Base-by-base conservation (phyloP, 2,329 filamentous ascomycete species). In the Ophiocordyceps camponoti-rufipedis region DNA sequence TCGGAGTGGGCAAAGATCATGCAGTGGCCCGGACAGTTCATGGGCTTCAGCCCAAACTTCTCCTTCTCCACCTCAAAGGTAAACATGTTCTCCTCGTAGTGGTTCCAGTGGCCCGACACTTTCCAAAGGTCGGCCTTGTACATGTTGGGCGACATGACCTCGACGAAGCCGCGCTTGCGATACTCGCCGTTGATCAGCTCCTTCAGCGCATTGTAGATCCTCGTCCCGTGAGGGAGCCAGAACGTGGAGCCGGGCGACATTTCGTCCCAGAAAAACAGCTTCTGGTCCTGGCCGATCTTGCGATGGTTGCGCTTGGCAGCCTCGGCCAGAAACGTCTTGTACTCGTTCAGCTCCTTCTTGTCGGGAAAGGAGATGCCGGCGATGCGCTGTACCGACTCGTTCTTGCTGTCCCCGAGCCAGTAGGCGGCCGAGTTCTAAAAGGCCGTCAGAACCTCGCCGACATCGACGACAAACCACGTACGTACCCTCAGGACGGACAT, bases 341-440 rank as follows among this genome's bases (percentile, higher is more conserved):
- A 87, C 57, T 93, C 87, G 42, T 84, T 79, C 67, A 98, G 85
- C 56, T 79, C 75, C 68, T 94, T 94, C 75, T 98, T 96, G 65
- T 94, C 87, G 4, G 89, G 89, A 63, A 78, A 98, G 6, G 87
- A 93, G 47, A 98, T 82, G 64, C 91, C 91, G 56, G 95, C 94
- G 55, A 98, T 93, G 58, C 91, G 82, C 66, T 98, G 91, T 42
- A 98, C 74, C 28, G 88, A 93, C 64, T 96, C 89, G 61, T 96
- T 95, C 58, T 82, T 78, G 58, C 87, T 82, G 62, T 95, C 85
- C 46, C 91, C 91, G 13, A 96, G 75, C 75, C 94, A 98, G 66
- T 96, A 96, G 28, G 85, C 87, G 31, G 67, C 65, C 10, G 67
- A 72, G 55, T 71, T 71, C 74, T 91, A 18, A 7, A 71, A 77